Conservation (phyloP, 2,329 filamentous ascomycete genomes). For the Alternaria gansuensis region DNA sequence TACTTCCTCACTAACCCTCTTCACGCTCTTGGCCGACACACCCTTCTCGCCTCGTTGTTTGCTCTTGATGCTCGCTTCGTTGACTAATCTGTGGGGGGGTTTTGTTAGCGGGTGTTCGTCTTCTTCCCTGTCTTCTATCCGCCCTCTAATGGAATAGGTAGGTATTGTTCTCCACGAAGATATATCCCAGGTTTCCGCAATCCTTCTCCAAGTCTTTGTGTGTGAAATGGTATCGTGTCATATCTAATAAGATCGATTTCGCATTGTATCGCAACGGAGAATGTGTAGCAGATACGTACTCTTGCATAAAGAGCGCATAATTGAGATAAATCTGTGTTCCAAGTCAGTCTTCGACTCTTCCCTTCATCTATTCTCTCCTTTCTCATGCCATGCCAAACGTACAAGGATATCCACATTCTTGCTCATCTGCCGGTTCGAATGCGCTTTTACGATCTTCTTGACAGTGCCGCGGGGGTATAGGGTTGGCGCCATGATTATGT, state of each 20-base stretch:
- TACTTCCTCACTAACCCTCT: constrained; percentile 73
- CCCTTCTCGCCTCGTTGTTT: constrained; percentile 77
- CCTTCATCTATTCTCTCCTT: not conserved
- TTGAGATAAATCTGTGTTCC: constrained; percentile 78
- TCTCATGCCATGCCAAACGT: constrained; percentile 38
- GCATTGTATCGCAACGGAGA: not conserved
- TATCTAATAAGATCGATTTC: no score
- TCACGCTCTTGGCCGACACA: constrained; percentile 77
- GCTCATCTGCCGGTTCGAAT: constrained; percentile 79
- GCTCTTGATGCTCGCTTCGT: constrained; percentile 79
- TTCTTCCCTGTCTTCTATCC: not conserved
- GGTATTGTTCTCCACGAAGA: no score
- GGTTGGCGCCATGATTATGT: constrained; percentile 65
- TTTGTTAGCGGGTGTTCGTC: not conserved
- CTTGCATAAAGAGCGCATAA: constrained; percentile 81
- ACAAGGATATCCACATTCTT: constrained; percentile 89
- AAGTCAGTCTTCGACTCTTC: not conserved
- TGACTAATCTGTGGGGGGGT: constrained; percentile 69
- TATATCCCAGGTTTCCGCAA: accelerated
- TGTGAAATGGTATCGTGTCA: no score
- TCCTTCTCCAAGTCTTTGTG: no score
- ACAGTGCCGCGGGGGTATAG: constrained; percentile 84
- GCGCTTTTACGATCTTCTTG: constrained; percentile 89
- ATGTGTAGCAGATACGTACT: constrained; percentile 55
- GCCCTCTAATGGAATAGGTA: no score